Base-by-base conservation (phyloP, 495 filamentous ascomycete genomes). In the Thozetella sp. region DNA sequence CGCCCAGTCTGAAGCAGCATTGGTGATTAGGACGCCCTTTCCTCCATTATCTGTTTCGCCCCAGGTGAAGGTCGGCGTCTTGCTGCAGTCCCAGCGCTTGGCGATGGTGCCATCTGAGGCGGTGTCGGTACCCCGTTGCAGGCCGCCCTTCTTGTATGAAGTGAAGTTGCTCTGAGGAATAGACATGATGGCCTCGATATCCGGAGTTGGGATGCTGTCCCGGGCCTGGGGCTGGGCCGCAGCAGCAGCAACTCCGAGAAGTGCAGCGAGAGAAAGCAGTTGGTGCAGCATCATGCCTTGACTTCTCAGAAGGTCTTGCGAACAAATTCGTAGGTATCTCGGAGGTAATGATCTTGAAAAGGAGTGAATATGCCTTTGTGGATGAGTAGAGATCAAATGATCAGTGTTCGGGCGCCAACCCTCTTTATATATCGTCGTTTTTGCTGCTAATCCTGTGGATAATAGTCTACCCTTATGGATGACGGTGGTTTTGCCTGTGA, bases 21-120 rank as follows among this genome's bases (percentile, higher is more conserved):
- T 67, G 22, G 54, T 59, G 26, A 70, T 55, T 9, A 45, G 23
- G 1, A 70, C 22, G 25, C 67, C 67, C 4, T 54, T 48, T 4
- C 56, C 59, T 12, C 59, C 55, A 6, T 54, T 43, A 57, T 70
- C 67, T 2, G 59, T 17, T 25, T 63, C 65, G 27, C 57, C 40
- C 55, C 34, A 58, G 30, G 60, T 67, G 55, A 60, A 58, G 3
- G 24, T 63, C 23, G 52, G 17, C 15, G 19, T 20, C 6, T 9
- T 34, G 25, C 26, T 46, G 53, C 58, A 60, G 13, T 34, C 51
- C 58, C 58, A 60, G 23, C 57, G 57, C 57, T 60, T 55, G 22
- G 52, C 20, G 30, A 43, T 46, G 34, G 20, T 20, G 20, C 43
- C 43, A 10, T 48, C 43, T 10, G 43, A 9, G n/a, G n/a, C 10